These are phyloP conservation scores for Meyerozyma guilliermondii DNA, from an alignment of 1,139 yeast species.

Conservation along the genomic window DNA sequence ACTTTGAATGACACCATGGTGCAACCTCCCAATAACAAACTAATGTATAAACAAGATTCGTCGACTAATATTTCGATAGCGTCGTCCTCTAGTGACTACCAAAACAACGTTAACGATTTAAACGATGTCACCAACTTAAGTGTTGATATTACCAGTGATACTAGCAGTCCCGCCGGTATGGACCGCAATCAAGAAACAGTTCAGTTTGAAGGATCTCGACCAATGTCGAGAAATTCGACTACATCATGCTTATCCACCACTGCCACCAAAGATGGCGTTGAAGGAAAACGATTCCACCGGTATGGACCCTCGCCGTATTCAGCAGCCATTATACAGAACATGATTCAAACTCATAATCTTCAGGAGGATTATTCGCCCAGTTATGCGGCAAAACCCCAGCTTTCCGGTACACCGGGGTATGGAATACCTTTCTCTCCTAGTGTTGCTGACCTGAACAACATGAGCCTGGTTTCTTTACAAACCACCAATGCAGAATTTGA, in stretches of 20 bases:
- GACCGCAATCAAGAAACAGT: neutral
- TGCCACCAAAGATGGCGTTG: conserved; percentile 70
- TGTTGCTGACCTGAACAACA: conserved; percentile 7
- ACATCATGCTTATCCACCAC: conserved; percentile 65
- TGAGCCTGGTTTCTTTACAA: conserved; percentile 19
- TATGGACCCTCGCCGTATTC: conserved; percentile 22
- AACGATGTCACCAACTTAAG: neutral
- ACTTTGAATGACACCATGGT: conserved; percentile 3
- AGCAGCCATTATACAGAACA: conserved; percentile 26
- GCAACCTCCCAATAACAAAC: neutral
- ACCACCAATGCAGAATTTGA: conserved; percentile 31
- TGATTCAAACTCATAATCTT: conserved; percentile 23
- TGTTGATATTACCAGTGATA: neutral
- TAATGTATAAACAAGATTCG: neutral
- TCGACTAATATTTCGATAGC: conserved; percentile 23
- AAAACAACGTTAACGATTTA: conserved; percentile 4
- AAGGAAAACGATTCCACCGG: conserved; percentile 54
- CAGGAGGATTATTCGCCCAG: conserved; percentile 4
- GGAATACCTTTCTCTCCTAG: neutral
- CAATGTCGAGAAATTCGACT: conserved; percentile 56
- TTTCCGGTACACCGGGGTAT: too few species aligned
- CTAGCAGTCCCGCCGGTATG: neutral
- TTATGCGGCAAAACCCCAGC: neutral
- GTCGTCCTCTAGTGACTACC: conserved; percentile 24
- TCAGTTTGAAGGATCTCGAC: conserved; percentile 31